phyloP scores from a whole-genome alignment of 441 rosid species.

The Croton setiger region DNA sequence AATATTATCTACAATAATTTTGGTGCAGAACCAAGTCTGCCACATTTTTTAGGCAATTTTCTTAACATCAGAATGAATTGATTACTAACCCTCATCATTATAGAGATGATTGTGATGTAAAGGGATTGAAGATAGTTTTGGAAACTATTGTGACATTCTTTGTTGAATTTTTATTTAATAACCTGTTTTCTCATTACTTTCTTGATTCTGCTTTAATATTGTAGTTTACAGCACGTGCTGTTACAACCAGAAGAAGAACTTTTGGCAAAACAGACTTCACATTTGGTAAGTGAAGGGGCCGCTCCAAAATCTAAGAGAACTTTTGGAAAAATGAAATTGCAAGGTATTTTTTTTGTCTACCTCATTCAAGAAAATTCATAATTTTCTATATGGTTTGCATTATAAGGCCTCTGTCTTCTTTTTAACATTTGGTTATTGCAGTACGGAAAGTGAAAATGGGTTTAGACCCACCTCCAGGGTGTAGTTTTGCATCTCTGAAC shows the following conservation, averaged over 20 bases:
- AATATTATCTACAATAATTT: neutral
- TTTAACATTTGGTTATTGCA: slow-evolving; percentile 32
- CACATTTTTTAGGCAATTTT: neutral
- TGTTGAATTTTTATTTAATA: neutral
- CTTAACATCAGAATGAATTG: neutral
- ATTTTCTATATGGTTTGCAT: slow-evolving; percentile 8
- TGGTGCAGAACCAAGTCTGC: slow-evolving; percentile 1
- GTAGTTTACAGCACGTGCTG: slow-evolving; percentile 63
- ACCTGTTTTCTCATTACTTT: slow-evolving; percentile 14
- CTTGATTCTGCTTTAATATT: slow-evolving; percentile 6
- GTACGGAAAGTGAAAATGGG: slow-evolving; percentile 82
- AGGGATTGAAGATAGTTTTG: neutral
- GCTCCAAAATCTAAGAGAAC: slow-evolving; percentile 64
- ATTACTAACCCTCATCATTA: slow-evolving; percentile 1
- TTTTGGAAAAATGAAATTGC: slow-evolving; percentile 75
- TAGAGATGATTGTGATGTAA: neutral
- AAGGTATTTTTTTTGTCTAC: slow-evolving; percentile 45
- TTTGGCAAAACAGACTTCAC: slow-evolving; percentile 50
- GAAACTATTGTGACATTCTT: neutral
- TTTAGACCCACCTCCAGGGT: slow-evolving; percentile 70
- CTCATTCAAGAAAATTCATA: slow-evolving; percentile 8
- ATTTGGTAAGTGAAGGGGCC: slow-evolving; percentile 52
- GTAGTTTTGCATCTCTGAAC: slow-evolving; percentile 52
- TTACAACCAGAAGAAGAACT: slow-evolving; percentile 92
- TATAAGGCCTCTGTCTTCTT: slow-evolving; percentile 9